Percentiles rank a stretch among this genome's conserved stretches.
phyloP scores from a whole-genome alignment of 306 rosid genomes.

The Pyrus pyrifolia region DNA sequence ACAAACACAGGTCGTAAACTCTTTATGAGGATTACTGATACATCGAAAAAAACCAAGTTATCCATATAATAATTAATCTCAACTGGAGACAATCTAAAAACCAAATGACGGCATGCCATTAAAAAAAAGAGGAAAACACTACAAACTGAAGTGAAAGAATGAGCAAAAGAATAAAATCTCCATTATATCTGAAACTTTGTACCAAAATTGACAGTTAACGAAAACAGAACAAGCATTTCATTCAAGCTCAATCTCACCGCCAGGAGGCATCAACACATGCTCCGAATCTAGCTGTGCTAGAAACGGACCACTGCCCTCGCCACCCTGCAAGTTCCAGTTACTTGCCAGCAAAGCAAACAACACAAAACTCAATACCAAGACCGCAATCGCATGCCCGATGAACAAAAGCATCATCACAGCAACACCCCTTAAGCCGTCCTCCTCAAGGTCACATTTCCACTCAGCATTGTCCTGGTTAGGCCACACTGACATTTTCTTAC shows the following conservation, averaged over 20 bases:
- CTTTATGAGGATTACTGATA: not conserved
- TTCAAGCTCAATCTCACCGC: constrained; percentile 48
- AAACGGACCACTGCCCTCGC: constrained; percentile 54
- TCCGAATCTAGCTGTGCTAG: constrained; percentile 40
- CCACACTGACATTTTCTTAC: constrained; percentile 38
- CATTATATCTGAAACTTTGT: constrained; percentile 11
- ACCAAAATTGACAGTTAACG: constrained; percentile 10
- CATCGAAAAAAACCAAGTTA: not conserved
- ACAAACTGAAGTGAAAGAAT: constrained; percentile 16
- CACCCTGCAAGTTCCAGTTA: constrained; percentile 28
- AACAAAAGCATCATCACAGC: constrained; percentile 67
- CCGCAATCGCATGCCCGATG: constrained; percentile 52
- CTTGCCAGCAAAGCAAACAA: constrained; percentile 41
- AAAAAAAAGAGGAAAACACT: constrained; percentile 13
- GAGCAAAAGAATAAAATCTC: constrained; percentile 4
- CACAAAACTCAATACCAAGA: constrained; percentile 47
- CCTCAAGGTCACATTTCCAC: constrained; percentile 67
- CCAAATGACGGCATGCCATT: constrained; percentile 4
- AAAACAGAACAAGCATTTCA: constrained; percentile 28
- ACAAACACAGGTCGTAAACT: not conserved
- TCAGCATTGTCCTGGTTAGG: constrained; percentile 27
- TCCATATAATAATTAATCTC: constrained; percentile 2
- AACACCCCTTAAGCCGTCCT: constrained; percentile 59
- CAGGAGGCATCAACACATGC: constrained; percentile 19
- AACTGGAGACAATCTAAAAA: constrained; percentile 13